These are phyloP conservation scores for Arthrinium phaeospermum DNA, from an alignment of 2,329 filamentous ascomycete species.

Conservation along the genomic window DNA sequence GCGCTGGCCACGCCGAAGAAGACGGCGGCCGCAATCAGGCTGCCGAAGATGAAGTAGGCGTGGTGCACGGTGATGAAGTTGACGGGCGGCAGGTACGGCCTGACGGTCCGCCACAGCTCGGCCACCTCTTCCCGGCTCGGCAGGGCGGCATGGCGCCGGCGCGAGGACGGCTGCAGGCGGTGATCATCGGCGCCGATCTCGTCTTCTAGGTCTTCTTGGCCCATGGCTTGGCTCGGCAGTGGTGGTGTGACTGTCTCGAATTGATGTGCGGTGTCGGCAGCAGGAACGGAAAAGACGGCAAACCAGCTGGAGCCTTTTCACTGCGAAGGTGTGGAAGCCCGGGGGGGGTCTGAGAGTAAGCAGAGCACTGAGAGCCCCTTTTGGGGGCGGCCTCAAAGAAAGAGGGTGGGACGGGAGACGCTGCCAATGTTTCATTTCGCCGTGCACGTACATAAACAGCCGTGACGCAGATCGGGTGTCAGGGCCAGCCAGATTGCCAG, in stretches of 20 bases:
- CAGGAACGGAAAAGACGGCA: background rate
- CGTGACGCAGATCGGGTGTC: background rate
- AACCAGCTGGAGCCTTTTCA: background rate
- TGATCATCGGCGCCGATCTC: background rate
- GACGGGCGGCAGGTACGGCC: slow-evolving; percentile 46
- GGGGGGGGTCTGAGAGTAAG: background rate
- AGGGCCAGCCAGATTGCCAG: background rate
- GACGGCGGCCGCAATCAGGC: slow-evolving; percentile 60
- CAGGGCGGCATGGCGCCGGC: background rate
- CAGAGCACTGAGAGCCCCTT: background rate
- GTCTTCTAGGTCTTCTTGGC: background rate
- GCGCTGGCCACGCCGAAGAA: slow-evolving; percentile 62
- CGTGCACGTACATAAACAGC: background rate
- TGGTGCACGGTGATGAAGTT: slow-evolving; percentile 72
- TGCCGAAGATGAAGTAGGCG: slow-evolving; percentile 64
- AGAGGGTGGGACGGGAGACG: background rate
- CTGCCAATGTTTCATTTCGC: background rate
- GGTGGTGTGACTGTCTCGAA: background rate
- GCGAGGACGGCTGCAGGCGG: background rate
- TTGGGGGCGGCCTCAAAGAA: slow-evolving; percentile 7
- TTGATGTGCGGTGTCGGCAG: background rate
- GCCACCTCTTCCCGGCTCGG: background rate
- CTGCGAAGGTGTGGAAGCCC: background rate
- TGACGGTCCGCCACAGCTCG: slow-evolving; percentile 22
- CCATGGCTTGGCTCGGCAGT: slow-evolving; percentile 7